Conservation (phyloP, 805 yeast genomes). For the Wickerhamomyces strasburgensis region DNA sequence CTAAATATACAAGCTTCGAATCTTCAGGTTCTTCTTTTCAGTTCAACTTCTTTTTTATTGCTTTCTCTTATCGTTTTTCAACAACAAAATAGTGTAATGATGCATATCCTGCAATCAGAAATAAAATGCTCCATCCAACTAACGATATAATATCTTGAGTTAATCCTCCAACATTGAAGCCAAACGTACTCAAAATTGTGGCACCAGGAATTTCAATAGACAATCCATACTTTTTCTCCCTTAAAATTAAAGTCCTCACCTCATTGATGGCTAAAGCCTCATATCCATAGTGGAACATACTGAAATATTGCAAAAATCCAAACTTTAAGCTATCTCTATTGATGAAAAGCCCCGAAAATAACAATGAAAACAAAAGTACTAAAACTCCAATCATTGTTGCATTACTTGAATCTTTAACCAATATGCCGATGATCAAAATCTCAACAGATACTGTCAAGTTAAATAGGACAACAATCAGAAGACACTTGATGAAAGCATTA, state of each 20-base stretch:
- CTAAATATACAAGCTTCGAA: background rate
- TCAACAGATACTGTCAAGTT: constrained; percentile 83
- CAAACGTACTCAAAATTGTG: constrained; percentile 90
- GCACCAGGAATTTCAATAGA: constrained; percentile 98
- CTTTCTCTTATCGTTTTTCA: constrained; percentile 45
- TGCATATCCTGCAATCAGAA: constrained; percentile 65
- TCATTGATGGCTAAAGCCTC: constrained; percentile 92
- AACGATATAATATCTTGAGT: constrained; percentile 61
- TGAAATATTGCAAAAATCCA: constrained; percentile 73
- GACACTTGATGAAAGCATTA: constrained; percentile 65
- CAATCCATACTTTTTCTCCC: constrained; percentile 86
- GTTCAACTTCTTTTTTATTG: background rate
- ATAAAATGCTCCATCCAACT: constrained; percentile 49
- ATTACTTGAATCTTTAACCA: constrained; percentile 84
- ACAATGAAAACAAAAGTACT: constrained; percentile 73
- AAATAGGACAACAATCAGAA: constrained; percentile 69
- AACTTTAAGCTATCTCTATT: constrained; percentile 67
- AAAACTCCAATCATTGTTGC: constrained; percentile 87
- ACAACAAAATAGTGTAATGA: constrained; percentile 69
- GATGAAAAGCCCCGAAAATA: constrained; percentile 91
- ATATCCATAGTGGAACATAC: constrained; percentile 93
- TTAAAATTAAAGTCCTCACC: constrained; percentile 76
- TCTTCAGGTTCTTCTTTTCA: too few species aligned
- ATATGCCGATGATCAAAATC: constrained; percentile 80
- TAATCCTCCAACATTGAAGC: constrained; percentile 79